These are phyloP conservation scores for Trypanosoma caninum DNA, from an alignment of 208 protist genomes.

Conservation along the genomic window DNA sequence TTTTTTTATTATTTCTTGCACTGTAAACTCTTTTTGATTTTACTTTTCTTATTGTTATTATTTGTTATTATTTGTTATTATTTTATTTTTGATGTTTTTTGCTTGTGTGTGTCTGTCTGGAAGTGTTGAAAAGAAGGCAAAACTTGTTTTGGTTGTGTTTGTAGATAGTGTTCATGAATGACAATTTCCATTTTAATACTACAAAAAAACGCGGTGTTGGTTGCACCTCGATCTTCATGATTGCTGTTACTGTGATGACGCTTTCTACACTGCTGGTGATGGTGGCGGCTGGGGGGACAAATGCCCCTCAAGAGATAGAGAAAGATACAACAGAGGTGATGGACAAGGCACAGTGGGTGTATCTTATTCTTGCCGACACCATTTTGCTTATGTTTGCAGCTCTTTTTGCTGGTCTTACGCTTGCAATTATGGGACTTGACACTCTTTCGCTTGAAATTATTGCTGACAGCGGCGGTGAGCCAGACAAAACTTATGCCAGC, in stretches of 20 bases:
- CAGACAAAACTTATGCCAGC: constrained; percentile 89
- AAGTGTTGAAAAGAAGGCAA: too few relatives aligned
- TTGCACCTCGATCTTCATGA: not conserved
- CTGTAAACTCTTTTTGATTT: too few relatives aligned
- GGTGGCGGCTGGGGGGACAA: not conserved
- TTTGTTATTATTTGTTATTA: too few relatives aligned
- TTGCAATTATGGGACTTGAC: constrained; percentile 94
- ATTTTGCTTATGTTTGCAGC: constrained; percentile 91
- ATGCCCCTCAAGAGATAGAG: not conserved
- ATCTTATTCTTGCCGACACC: constrained; percentile 71
- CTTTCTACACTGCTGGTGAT: not conserved
- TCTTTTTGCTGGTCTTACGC: constrained; percentile 95
- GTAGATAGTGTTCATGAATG: too few relatives aligned
- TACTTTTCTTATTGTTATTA: too few relatives aligned
- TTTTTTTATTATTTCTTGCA: constrained; percentile 5
- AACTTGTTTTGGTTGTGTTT: too few relatives aligned
- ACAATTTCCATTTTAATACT: not conserved
- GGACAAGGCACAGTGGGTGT: constrained; percentile 49
- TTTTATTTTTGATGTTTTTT: too few relatives aligned
- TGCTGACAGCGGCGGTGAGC: constrained; percentile 79
- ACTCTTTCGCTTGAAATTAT: constrained; percentile 93
- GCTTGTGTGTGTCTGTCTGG: too few relatives aligned
- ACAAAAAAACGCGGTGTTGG: not conserved
- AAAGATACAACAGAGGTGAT: constrained; percentile 23
- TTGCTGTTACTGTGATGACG: not conserved